Base-by-base conservation (phyloP, 1,284 basidiomycete genomes). In the Neonothopanus nambi region DNA sequence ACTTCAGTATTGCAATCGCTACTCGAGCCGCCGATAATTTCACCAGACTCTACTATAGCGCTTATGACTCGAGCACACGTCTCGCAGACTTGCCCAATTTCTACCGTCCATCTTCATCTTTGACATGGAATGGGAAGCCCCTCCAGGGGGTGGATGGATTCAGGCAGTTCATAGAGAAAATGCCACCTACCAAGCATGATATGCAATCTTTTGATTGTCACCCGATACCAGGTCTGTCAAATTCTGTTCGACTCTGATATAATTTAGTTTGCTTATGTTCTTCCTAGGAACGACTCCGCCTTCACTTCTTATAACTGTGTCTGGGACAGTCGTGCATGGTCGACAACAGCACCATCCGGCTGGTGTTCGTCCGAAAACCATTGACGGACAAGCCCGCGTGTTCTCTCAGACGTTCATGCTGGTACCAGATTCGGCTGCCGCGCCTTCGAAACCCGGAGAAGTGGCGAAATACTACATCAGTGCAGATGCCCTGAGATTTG, bases 331-430 rank as follows among this genome's bases (percentile, higher is more conserved):
- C 30, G 80, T 77, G 5, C 88, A 93, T 61, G 91, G 91, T 21
- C 75, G 73, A 46, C 63, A 73, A 20, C 78, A 78, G 17, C 84
- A 87, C 62, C 81, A 84, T 7, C 65, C 78, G 26, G 69, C 72
- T 9, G 72, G 78, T 24, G 64, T 67, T 43, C 42, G 33, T 20
- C 23, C 47, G 21, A 77, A 80, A 64, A 79, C 75, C 12, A 72
- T 87, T 18, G 91, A 93, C 57, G 86, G 82, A 15, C 87, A 91
- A 51, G 84, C 91, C 9, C 81, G 91, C 30, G 88, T 92, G 42
- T 93, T 93, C 70, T 85, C 85, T 8, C 91, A 93, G 68, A 88
- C 89, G 11, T 93, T 93, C 66, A 83, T 93, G 74, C 83, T 93
- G 37, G 82, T 87, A 8, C 89, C 89, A 3, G 89, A 92, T 66